Base-by-base conservation (phyloP, 768 basidiomycete species). In the Naganishia randhawae region DNA sequence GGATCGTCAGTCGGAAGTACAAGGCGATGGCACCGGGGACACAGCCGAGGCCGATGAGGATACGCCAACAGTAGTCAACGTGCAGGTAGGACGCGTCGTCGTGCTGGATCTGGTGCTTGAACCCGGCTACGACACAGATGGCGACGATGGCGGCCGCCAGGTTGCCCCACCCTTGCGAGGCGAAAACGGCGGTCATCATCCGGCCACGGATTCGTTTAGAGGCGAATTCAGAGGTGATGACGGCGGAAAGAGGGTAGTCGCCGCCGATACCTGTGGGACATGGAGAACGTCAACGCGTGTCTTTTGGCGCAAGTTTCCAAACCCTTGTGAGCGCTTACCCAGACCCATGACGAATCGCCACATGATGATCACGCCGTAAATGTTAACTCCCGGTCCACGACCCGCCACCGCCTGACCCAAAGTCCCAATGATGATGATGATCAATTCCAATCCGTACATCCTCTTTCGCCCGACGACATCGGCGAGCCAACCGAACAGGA, bases 1-100 rank as follows among this genome's bases (percentile, higher is more conserved):
- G 90, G 74, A 94, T 92, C 29, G 91, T 92, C 37, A 93, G 84
- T 77, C 92, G 90, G 88, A 90, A 93, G 83, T 92, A 93, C 61
- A 93, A 86, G 22, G 90, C 91, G 66, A 92, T 76, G 48, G 83
- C 84, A 65, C 86, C 92, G 37, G 92, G 92, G 57, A 95, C 82
- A 66, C 88, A 89, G 51, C 92, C 92, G 41, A 93, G 83, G 74
- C 92, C 92, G 77, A 95, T 91, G 75, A 94, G 84, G 57, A 93
- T 81, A 73, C 92, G 88, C 92, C 92, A 93, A 76, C 86, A 84
- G 75, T 83, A 85, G 80, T 95, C 92, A 67, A 95, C 83, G 51
- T 84, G 83, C 16, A 76, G 52, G 41, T 67, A 61, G 50, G 77
- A 73, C 32, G 42, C 50, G 22, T 82, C 78, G 61, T 82, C 80